These are phyloP conservation scores for Aspergillus quadricinctus DNA, from an alignment of 2,329 filamentous ascomycete species.

Conservation along the genomic window DNA sequence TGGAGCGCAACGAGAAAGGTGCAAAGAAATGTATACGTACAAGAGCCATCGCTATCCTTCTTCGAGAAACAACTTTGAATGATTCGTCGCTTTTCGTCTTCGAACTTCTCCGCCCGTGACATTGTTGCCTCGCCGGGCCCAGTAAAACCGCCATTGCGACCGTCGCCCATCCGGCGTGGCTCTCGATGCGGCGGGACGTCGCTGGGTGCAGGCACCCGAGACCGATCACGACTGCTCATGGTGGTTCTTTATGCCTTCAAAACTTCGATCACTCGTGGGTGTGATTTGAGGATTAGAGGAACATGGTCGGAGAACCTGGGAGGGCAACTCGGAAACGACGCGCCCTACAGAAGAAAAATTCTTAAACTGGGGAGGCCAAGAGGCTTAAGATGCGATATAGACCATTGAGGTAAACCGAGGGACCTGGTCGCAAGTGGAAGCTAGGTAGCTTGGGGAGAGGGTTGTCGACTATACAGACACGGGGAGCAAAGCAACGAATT, in stretches of 20 bases:
- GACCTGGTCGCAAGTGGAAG: not conserved
- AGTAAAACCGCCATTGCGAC: conserved; percentile 27
- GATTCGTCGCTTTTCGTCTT: conserved; percentile 93
- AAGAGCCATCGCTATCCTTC: conserved; percentile 77
- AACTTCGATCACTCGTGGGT: conserved; percentile 23
- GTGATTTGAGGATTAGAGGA: conserved; percentile 22
- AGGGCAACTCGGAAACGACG: conserved; percentile 12
- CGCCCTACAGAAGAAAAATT: conserved; percentile 1
- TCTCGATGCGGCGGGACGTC: conserved; percentile 28
- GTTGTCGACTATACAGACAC: conserved; percentile 1
- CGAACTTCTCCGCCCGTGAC: conserved; percentile 74
- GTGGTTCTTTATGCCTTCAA: conserved; percentile 16
- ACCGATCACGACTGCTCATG: conserved; percentile 37
- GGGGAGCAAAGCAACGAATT: conserved; percentile 16
- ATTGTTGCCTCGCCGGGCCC: conserved; percentile 27
- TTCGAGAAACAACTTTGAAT: conserved; percentile 92
- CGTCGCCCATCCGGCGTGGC: conserved; percentile 29
- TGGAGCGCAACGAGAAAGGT: conserved; percentile 10
- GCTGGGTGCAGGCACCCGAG: conserved; percentile 28
- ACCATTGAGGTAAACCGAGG: not conserved
- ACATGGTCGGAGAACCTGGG: conserved; percentile 27
- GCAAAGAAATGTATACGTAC: conserved; percentile 51
- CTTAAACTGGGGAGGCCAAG: conserved; percentile 5
- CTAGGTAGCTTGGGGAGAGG: not conserved
- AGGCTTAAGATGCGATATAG: conserved; percentile 2